phyloP scores from a whole-genome alignment of 306 rosid species.

The Albizia julibrissin region DNA sequence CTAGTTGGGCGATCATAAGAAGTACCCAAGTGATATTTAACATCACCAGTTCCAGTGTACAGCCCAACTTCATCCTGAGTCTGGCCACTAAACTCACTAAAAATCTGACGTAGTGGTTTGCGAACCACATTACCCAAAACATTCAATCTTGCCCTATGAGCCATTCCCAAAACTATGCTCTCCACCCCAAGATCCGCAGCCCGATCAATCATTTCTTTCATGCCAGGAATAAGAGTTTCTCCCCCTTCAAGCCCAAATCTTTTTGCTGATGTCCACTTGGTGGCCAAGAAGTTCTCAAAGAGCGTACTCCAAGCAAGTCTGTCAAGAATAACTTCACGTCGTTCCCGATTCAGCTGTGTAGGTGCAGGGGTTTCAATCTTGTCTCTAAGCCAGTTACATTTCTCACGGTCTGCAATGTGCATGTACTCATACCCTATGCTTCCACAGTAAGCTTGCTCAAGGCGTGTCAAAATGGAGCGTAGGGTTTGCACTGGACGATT shows the following conservation, averaged over 20 bases:
- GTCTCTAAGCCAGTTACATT: slow-evolving; percentile 91
- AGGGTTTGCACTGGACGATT: slow-evolving; percentile 95
- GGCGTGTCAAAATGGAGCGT: slow-evolving; percentile 83
- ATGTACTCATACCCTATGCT: slow-evolving; percentile 93
- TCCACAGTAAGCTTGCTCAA: slow-evolving; percentile 97
- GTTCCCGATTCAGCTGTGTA: slow-evolving; percentile 66
- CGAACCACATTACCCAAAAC: slow-evolving; percentile 91
- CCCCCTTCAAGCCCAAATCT: slow-evolving; percentile 97
- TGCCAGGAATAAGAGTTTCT: slow-evolving; percentile 91
- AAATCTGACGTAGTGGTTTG: slow-evolving; percentile 91
- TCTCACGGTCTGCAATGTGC: slow-evolving; percentile 86
- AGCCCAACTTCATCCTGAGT: slow-evolving; percentile 90
- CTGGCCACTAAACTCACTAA: slow-evolving; percentile 81
- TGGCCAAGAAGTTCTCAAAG: slow-evolving; percentile 91
- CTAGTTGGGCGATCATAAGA: slow-evolving; percentile 95
- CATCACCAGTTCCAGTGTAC: slow-evolving; percentile 96
- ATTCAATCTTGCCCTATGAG: slow-evolving; percentile 86
- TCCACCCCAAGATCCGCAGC: slow-evolving; percentile 96
- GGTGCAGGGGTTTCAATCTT: slow-evolving; percentile 85
- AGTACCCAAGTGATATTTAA: slow-evolving; percentile 91
- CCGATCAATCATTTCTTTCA: slow-evolving; percentile 94
- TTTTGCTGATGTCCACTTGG: slow-evolving; percentile 92
- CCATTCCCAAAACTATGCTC: slow-evolving; percentile 96
- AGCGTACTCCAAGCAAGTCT: slow-evolving; percentile 92
- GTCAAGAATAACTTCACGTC: slow-evolving; percentile 87